Conservation (phyloP, 2,329 filamentous ascomycete genomes). For the Epichloe baconii region DNA sequence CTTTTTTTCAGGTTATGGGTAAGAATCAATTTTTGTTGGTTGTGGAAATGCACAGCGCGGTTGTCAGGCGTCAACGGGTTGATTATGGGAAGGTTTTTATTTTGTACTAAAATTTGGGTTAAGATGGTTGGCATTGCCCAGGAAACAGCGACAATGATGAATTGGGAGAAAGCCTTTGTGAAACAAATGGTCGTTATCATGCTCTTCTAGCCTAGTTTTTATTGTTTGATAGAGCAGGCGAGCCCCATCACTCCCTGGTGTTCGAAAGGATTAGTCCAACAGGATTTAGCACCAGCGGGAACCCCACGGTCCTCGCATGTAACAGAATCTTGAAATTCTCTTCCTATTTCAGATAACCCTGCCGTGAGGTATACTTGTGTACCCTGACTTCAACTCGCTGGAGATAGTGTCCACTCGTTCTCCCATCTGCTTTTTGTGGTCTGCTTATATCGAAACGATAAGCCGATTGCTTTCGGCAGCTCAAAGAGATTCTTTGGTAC, state of each 20-base stretch:
- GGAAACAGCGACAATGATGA: background rate
- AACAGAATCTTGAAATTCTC: background rate
- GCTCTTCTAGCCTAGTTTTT: background rate
- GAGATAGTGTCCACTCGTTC: background rate
- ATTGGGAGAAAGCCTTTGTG: background rate
- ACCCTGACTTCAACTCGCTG: background rate
- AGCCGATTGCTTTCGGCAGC: no score
- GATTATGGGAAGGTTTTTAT: background rate
- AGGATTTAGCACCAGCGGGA: background rate
- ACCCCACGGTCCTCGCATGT: background rate
- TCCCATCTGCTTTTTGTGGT: background rate
- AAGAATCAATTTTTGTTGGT: background rate
- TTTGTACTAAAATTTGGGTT: background rate
- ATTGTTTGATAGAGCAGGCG: background rate
- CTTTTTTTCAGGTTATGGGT: background rate
- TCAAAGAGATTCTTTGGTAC: no score
- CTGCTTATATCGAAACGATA: no score
- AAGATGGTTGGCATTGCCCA: background rate
- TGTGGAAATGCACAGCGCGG: background rate
- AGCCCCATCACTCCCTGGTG: background rate
- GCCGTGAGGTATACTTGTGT: no score
- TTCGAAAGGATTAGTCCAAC: background rate
- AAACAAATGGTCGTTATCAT: background rate
- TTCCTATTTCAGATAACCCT: background rate
- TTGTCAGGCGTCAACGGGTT: constrained; percentile 1